Conservation (phyloP, 1,284 basidiomycete species). For the Hemileia vastatrix region DNA sequence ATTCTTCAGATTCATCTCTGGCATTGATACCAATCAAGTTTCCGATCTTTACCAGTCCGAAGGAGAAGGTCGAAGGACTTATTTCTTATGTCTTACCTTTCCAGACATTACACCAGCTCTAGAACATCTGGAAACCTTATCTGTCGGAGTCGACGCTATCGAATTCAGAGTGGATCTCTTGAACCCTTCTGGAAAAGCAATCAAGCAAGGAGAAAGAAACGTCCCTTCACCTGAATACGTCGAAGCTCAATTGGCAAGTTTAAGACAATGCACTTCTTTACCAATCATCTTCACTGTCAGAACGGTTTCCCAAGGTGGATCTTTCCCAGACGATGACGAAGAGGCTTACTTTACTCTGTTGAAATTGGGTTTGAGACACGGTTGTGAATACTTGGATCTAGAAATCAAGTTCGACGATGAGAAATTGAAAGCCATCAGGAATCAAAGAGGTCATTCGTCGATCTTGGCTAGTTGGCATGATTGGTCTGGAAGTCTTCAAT, state of each 20-base stretch:
- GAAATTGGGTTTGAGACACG: slow-evolving; percentile 66
- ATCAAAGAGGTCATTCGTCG: slow-evolving; percentile 60
- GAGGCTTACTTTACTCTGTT: slow-evolving; percentile 70
- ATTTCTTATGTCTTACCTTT: slow-evolving; percentile 87
- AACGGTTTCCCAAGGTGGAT: slow-evolving; percentile 78
- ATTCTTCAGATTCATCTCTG: slow-evolving; percentile 84
- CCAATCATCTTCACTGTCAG: slow-evolving; percentile 90
- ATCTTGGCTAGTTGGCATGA: slow-evolving; percentile 94
- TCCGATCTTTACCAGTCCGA: slow-evolving; percentile 33
- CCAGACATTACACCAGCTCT: slow-evolving; percentile 69
- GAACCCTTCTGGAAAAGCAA: slow-evolving; percentile 49
- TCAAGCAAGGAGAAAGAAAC: slow-evolving; percentile 47
- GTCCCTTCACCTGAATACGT: slow-evolving; percentile 68
- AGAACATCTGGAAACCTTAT: slow-evolving; percentile 60
- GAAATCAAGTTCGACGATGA: slow-evolving; percentile 68
- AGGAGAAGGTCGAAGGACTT: slow-evolving; percentile 52
- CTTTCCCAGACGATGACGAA: slow-evolving; percentile 62
- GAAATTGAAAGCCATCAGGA: slow-evolving; percentile 55
- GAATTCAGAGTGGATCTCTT: slow-evolving; percentile 90
- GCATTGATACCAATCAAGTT: slow-evolving; percentile 56
- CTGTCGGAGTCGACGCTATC: slow-evolving; percentile 75
- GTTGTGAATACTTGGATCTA: slow-evolving; percentile 86
- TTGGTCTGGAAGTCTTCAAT: slow-evolving; percentile 73
- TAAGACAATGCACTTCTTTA: slow-evolving; percentile 66
- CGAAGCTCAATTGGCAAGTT: slow-evolving; percentile 64